Evolutionary conservation across 768 basidiomycete genomes (phyloP).

Genomic region (Suillus alpinus): DNA sequence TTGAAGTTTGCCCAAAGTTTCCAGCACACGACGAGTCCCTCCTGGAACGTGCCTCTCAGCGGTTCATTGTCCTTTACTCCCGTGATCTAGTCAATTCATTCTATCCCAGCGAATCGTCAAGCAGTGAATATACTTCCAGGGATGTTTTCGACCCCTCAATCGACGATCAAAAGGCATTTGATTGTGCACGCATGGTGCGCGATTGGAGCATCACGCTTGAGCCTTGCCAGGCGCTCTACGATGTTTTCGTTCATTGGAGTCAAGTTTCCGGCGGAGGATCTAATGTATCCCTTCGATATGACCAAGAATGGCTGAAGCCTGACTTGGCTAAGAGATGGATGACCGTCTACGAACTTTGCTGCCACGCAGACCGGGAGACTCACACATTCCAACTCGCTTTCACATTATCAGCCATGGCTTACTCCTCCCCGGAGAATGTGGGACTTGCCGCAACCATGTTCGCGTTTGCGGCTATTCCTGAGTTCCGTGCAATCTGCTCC

Average conservation of each 20-base stretch:
- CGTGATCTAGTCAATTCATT: background rate
- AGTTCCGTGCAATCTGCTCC: conserved; percentile 7
- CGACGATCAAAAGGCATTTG: conserved; percentile 12
- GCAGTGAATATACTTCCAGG: conserved; percentile 8
- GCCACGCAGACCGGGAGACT: conserved; percentile 2
- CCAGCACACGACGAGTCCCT: conserved; percentile 12
- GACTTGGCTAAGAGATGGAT: conserved; percentile 23
- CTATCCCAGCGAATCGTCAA: background rate
- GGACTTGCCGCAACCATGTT: conserved; percentile 27
- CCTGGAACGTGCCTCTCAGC: conserved; percentile 14
- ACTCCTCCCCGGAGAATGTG: conserved; percentile 13
- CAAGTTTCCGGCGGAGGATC: background rate
- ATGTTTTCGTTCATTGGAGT: background rate
- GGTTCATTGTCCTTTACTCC: conserved; percentile 14
- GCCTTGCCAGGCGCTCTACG: background rate
- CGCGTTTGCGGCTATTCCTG: conserved; percentile 22
- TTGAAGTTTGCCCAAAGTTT: conserved; percentile 11
- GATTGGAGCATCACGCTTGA: background rate
- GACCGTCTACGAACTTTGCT: conserved; percentile 22
- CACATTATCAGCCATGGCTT: conserved; percentile 28
- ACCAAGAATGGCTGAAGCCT: conserved; percentile 20
- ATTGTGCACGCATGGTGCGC: conserved; percentile 5
- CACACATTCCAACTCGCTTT: conserved; percentile 24
- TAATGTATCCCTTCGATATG: conserved; percentile 9
- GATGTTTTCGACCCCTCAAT: conserved; percentile 1